Evolutionary conservation across 1,284 basidiomycete genomes (phyloP), one percentile per base, ranked within the genome.

Genomic region (Malassezia sympodialis): DNA sequence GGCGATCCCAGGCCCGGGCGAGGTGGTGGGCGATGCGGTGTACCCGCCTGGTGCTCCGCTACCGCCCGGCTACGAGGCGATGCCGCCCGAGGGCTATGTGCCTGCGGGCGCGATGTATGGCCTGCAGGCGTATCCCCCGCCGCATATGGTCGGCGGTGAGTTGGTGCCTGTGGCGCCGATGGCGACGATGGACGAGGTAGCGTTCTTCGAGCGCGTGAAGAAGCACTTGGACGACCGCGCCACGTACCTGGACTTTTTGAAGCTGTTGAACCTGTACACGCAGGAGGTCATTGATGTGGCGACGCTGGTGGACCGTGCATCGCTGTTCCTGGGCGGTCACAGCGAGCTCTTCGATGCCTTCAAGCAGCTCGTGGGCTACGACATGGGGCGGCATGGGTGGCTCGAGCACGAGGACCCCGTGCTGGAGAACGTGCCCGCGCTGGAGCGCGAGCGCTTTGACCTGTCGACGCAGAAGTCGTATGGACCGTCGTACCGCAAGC

Each of bases 231-330:
- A 91, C 66, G 88, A 86, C 72, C 84, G 88, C 35, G 84, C 89
- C 50, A 85, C 85, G 4, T 96, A 94, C 78, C 87, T 91, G 75
- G 93, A 96, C 76, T 96, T 98, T 78, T 79, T 98, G 63, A 96
- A 93, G 75, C 79, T 96, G 53, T 82, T 96, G 71, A 96, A 96
- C 73, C 80, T 96, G 1, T 98, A 93, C 75, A 87, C 89, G 2
- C 89, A 96, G 73, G 89, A 91, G 54, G 68, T 81, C 82, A 91
- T 98, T 68, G 87, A 94, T 70, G 79, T 84, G 51, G 83, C 84
- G 67, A 85, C 84, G 2, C 82, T 98, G 27, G n/a, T 81, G 89
- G 66, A 84, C 89, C 76, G 94, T 87, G 75, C 90, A 86, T 79
- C 83, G 53, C 79, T 83, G 24, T 94, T 94, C 76, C 80, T 96